Base-by-base conservation (phyloP, 1,284 basidiomycete species). In the Phylloporus gajari region DNA sequence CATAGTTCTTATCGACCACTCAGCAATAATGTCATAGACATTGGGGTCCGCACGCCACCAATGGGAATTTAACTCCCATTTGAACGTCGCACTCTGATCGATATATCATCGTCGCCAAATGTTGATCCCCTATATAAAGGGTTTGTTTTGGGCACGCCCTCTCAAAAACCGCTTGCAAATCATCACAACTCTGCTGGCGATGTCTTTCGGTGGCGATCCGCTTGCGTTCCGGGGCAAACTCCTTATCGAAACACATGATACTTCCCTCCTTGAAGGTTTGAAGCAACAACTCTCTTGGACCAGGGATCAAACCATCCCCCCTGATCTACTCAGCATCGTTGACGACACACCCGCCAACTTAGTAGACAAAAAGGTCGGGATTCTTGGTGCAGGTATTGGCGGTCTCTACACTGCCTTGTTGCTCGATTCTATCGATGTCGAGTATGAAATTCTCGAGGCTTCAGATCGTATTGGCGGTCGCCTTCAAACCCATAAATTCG, bases 351-450 rank as follows among this genome's bases (percentile, higher is more conserved):
- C n/a, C n/a, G n/a, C n/a, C n/a, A n/a, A n/a, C n/a, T n/a, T 71
- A 27, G 66, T 65, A 38, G 32, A 6, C 9, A 32, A 64, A 12
- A 77, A 73, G 68, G 72, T 77, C 5, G 73, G 77, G 8, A 78
- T 77, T 6, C 23, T 77, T 23, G 76, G 75, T 5, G 76, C 75
- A 1, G 83, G 82, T 11, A 76, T 75, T 7, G 84, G 83, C 19
- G 84, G 84, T 6, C 74, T 86, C 23, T 86, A 66, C 30, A 76
- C 81, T 2, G 84, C 82, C 2, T 74, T 85, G 72, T 84, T 85
- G 0, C 78, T 85, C 32, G 78, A 85, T 17, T 74, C 70, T 17
- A 75, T 83, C 25, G 75, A 72, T 13, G 81, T 85, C 67, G 27
- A 74, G 3, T 85, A 83, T 68, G 77, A 83, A 32, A 83, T 85